Conservation (phyloP, 345 rosid species). For the Capsella bursapastoris region DNA sequence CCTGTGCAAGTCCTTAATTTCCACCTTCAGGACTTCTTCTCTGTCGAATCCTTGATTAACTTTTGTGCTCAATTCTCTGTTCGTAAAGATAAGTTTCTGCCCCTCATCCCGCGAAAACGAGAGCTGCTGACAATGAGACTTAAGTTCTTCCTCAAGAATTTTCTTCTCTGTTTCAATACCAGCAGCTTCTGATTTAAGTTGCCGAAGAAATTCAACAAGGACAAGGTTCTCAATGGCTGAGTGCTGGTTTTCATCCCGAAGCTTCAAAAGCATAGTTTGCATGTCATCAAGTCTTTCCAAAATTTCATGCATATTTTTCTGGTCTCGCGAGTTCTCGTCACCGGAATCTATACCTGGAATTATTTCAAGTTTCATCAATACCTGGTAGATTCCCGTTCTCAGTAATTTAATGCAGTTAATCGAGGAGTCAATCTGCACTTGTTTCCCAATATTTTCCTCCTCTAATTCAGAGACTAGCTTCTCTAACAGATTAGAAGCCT, state of each 20-base stretch:
- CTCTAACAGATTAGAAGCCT: conserved; percentile 62
- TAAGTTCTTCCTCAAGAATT: conserved; percentile 54
- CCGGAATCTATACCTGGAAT: conserved; percentile 45
- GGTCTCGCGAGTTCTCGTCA: conserved; percentile 54
- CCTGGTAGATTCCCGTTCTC: conserved; percentile 58
- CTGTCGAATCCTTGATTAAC: conserved; percentile 56
- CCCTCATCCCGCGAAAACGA: conserved; percentile 51
- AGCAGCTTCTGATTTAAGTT: conserved; percentile 65
- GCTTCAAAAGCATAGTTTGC: conserved; percentile 55
- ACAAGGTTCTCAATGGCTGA: conserved; percentile 61
- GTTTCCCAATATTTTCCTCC: conserved; percentile 57
- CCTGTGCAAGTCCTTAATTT: conserved; percentile 54
- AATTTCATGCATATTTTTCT: conserved; percentile 46
- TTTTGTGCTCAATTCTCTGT: conserved; percentile 60
- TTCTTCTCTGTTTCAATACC: conserved; percentile 55
- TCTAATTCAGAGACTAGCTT: conserved; percentile 62
- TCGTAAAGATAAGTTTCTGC: conserved; percentile 48
- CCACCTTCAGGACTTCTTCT: conserved; percentile 63
- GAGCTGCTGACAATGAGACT: conserved; percentile 53
- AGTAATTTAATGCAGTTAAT: conserved; percentile 56
- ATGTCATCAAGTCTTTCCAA: conserved; percentile 58
- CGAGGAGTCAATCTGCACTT: conserved; percentile 60
- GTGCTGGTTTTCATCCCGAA: conserved; percentile 64
- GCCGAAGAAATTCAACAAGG: conserved; percentile 64
- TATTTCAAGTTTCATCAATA: conserved; percentile 57